These are phyloP conservation scores for Penicillium waksmanii DNA, from an alignment of 495 filamentous ascomycete genomes.

Conservation along the genomic window DNA sequence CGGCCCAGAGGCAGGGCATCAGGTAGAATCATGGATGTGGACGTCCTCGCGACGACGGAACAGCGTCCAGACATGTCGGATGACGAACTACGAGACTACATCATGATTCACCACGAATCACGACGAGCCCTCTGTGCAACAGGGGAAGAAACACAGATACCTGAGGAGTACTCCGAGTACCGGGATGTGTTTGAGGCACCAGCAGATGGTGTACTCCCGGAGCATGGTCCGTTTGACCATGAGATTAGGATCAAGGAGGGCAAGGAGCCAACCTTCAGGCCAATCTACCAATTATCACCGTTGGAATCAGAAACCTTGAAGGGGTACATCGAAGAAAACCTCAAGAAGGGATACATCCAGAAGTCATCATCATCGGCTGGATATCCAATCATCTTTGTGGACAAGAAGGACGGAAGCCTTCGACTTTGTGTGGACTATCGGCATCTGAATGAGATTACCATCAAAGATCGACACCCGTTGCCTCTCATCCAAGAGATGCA, in stretches of 20 bases:
- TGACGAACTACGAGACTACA: neutral
- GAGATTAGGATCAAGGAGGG: neutral
- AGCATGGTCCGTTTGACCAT: conserved; percentile 4
- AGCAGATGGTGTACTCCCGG: conserved; percentile 2
- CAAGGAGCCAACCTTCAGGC: neutral
- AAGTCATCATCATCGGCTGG: conserved; percentile 16
- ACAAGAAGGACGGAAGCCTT: conserved; percentile 1
- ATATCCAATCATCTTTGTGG: conserved; percentile 24
- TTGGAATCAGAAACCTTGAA: neutral
- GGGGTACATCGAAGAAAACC: conserved; percentile 28
- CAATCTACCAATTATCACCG: neutral
- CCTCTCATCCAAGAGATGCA: conserved; percentile 18
- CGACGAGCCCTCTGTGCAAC: neutral
- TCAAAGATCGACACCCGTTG: conserved; percentile 27
- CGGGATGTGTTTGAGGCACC: conserved; percentile 7
- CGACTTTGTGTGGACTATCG: conserved; percentile 27
- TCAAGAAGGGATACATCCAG: conserved; percentile 19
- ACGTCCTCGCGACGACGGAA: neutral
- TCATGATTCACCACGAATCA: neutral
- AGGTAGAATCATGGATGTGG: neutral
- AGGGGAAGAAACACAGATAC: conserved; percentile 11
- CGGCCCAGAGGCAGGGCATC: neutral
- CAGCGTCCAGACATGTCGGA: neutral
- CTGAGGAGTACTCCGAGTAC: conserved; percentile 10
- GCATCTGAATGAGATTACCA: conserved; percentile 23